These are phyloP conservation scores for Phytophthora pisi DNA, from an alignment of 352 stramenopile species.

Conservation along the genomic window DNA sequence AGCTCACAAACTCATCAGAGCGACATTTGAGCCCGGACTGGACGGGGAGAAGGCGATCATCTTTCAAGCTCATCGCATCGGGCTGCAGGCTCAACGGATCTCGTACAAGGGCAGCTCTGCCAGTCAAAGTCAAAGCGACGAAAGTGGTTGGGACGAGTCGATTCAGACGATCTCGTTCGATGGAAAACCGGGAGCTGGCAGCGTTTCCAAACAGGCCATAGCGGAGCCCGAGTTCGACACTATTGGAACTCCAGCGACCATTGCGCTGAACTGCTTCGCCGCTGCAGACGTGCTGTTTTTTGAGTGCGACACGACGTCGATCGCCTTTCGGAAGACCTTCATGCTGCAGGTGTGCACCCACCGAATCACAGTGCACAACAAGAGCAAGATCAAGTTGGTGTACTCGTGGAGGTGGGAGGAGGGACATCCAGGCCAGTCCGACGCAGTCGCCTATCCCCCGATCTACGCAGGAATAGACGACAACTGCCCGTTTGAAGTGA, in stretches of 20 bases:
- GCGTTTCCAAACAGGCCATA: constrained; percentile 27
- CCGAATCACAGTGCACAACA: constrained; percentile 73
- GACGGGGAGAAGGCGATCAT: constrained; percentile 35
- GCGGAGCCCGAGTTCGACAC: constrained; percentile 57
- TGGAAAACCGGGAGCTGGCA: constrained; percentile 11
- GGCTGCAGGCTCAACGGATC: constrained; percentile 64
- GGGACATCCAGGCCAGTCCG: constrained; percentile 12
- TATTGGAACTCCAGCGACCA: constrained; percentile 36
- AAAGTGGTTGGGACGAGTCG: constrained; percentile 81
- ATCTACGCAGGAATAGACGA: constrained; percentile 38
- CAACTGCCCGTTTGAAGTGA: constrained; percentile 90
- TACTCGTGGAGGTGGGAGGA: constrained; percentile 68
- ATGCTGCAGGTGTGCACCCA: constrained; percentile 88
- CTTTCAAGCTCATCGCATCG: constrained; percentile 44
- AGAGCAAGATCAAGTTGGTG: constrained; percentile 66
- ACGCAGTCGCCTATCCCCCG: constrained; percentile 8
- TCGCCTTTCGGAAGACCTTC: constrained; percentile 84
- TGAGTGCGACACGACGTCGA: constrained; percentile 58
- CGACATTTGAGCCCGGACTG: constrained; percentile 60
- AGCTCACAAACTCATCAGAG: constrained; percentile 72
- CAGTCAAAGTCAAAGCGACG: constrained; percentile 22
- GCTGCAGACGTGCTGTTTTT: constrained; percentile 66
- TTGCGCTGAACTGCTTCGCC: constrained; percentile 70
- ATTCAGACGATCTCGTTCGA: constrained; percentile 69
- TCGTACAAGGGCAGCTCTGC: constrained; percentile 37